Base-by-base conservation (phyloP, 73 alveolate genomes). In the Breviolum minutum region DNA sequence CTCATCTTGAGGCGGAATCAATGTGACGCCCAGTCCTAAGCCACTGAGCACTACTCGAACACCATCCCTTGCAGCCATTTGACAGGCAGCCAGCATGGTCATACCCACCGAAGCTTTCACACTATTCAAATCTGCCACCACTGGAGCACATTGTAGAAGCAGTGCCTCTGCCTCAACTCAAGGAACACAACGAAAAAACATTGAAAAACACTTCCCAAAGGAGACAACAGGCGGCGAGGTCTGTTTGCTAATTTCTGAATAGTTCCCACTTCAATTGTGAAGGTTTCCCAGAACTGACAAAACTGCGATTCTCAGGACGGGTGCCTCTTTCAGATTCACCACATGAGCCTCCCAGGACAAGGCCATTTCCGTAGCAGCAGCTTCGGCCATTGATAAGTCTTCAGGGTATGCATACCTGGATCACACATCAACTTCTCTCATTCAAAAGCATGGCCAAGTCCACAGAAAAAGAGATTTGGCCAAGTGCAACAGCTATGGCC, bases 41-140 rank as follows among this genome's bases (percentile, higher is more conserved):
- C 97, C 97, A 61, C 97, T 90, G 48, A 90, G 97, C 71, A 90
- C 97, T 48, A 90, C 97, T 26, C 64, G 73, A 63, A 71, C 62
- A 24, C 76, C 87, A 63, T 90, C 97, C 48, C 63, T 48, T 6
- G 70, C 87, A 17, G 86, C 76, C 94, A 60, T 71, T 32, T 66
- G 83, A 70, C 94, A 86, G 17, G 94, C 94, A 27, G 63, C 79
- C 64, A 86, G 63, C 94, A 86, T 86, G 17, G 94, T 86, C 94
- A 86, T 86, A 8, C 80, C 94, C 64, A 86, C 94, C 29, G 94
- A 61, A 63, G 94, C 94, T 63, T 86, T 86, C 60, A 87, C 95
- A 54, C 84, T 66, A 69, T 87, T 87, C 85, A 63, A 54, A 62
- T 90, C 97, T 14, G 97, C 97, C 48, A 90, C 81, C 77, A 90